Conservation (phyloP, 225 moss, liverwort and hornwort species). For the Sphagnum tenellum region DNA sequence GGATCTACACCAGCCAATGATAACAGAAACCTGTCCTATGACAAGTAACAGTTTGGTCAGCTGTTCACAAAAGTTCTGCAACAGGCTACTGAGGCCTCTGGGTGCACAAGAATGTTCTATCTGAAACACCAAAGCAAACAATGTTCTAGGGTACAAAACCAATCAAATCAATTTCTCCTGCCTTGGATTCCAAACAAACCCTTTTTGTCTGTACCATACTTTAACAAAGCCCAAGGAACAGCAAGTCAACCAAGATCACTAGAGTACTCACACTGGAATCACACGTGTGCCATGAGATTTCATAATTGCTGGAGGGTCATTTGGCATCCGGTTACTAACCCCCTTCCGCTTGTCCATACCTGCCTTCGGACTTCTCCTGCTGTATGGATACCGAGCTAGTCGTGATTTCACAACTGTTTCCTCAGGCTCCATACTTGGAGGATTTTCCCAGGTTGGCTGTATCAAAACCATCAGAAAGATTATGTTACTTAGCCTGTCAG, state of each 20-base stretch:
- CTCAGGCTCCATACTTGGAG: slow-evolving; percentile 16
- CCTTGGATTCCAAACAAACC: too few species aligned
- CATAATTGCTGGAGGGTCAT: slow-evolving; percentile 20
- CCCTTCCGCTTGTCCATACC: slow-evolving; percentile 37
- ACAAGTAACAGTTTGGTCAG: too few species aligned
- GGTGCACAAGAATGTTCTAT: too few species aligned
- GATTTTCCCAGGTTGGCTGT: slow-evolving; percentile 32
- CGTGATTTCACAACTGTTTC: slow-evolving; percentile 49
- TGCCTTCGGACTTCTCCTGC: slow-evolving; percentile 25
- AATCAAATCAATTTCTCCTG: too few species aligned
- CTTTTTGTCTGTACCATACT: too few species aligned
- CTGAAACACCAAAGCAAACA: too few species aligned
- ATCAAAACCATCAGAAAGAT: not conserved
- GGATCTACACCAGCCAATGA: slow-evolving; percentile 75
- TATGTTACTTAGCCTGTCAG: too few species aligned
- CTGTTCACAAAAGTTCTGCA: too few species aligned
- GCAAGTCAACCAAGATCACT: too few species aligned
- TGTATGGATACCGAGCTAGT: slow-evolving; percentile 26
- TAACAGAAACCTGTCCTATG: slow-evolving; percentile 52
- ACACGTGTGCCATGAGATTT: slow-evolving; percentile 85
- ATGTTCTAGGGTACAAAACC: too few species aligned
- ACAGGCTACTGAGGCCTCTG: too few species aligned
- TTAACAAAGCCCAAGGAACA: not conserved
- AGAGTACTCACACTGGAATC: slow-evolving; percentile 59
- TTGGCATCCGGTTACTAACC: slow-evolving; percentile 25